Evolutionary conservation across 768 basidiomycete genomes (phyloP).

Genomic region (Artomyces pyxidatus): DNA sequence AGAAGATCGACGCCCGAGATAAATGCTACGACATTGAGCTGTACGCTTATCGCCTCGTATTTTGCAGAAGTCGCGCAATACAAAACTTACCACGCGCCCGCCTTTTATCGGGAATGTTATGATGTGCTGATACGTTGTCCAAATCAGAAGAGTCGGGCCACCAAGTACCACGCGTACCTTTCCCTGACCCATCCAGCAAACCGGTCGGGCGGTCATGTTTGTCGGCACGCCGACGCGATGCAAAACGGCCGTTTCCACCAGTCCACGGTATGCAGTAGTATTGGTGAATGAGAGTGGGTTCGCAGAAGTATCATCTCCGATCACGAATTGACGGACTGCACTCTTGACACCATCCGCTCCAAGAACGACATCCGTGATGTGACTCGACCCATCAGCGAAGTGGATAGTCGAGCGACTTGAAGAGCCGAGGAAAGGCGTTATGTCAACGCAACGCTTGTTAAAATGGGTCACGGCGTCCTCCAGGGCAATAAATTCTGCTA

Average conservation of each 20-base stretch:
- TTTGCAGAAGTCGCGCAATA: no score
- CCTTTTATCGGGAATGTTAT: no score
- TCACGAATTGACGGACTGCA: conserved; percentile 30
- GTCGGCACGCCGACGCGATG: conserved; percentile 35
- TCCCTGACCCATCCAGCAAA: conserved; percentile 36
- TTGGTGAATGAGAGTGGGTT: conserved; percentile 35
- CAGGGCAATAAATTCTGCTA: conserved; percentile 36
- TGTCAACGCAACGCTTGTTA: conserved; percentile 36
- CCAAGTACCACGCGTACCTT: no score
- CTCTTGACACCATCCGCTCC: conserved; percentile 33
- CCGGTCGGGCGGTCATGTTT: conserved; percentile 27
- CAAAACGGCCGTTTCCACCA: conserved; percentile 35
- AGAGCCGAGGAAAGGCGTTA: conserved; percentile 15
- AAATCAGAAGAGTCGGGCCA: no score
- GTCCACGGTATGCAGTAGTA: conserved; percentile 40
- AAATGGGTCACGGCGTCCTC: conserved; percentile 31
- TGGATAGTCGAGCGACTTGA: conserved; percentile 25
- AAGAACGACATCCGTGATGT: conserved; percentile 40
- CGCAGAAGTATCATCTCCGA: conserved; percentile 17
- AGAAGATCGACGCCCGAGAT: no score
- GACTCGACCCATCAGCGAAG: conserved; percentile 41
- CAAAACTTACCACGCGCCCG: no score
- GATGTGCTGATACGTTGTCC: no score
- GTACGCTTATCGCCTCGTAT: no score
- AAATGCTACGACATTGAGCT: no score